A percentile compares a stretch with the other conserved stretches of the same genome.
Conservation (phyloP, 495 filamentous ascomycete species). For the Cercophora samala region DNA sequence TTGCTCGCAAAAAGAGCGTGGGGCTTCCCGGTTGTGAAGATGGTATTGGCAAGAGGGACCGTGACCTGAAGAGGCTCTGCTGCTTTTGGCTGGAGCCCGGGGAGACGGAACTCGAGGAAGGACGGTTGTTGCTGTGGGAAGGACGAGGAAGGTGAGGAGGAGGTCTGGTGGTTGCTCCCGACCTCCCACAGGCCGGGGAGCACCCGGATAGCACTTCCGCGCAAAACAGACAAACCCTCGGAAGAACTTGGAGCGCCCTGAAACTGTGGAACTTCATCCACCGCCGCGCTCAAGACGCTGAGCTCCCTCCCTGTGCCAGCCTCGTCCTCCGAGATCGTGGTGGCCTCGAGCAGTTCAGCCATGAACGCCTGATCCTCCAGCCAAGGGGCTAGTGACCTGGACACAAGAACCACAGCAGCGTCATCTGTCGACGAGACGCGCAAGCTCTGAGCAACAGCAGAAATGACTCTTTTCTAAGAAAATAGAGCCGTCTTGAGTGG, state of each 20-base stretch:
- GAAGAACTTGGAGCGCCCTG: conserved; percentile 24
- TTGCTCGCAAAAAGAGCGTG: conserved; percentile 57
- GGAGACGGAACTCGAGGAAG: conserved; percentile 19
- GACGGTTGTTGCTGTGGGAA: not conserved
- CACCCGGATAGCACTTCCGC: conserved; percentile 26
- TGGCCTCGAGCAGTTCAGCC: conserved; percentile 25
- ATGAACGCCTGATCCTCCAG: conserved; percentile 40
- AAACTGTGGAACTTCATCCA: conserved; percentile 36
- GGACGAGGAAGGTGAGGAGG: not conserved
- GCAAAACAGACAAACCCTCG: conserved; percentile 44
- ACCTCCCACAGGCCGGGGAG: conserved; percentile 35
- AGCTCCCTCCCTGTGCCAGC: conserved; percentile 18
- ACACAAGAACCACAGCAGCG: conserved; percentile 38
- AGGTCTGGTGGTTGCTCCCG: conserved; percentile 6
- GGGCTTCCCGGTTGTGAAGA: conserved; percentile 67
- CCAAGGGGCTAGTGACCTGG: conserved; percentile 36
- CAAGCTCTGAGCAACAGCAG: conserved; percentile 4
- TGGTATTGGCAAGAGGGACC: conserved; percentile 70
- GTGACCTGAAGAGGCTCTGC: conserved; percentile 35
- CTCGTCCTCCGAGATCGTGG: conserved; percentile 5
- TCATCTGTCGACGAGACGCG: conserved; percentile 9
- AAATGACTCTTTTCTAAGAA: conserved; percentile 9
- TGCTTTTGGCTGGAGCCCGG: conserved; percentile 7
- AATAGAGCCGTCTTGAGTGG: not conserved
- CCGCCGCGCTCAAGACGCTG: conserved; percentile 35